Base-by-base conservation (phyloP, 164 flowering plant genomes). In the Berberis vulgaris region DNA sequence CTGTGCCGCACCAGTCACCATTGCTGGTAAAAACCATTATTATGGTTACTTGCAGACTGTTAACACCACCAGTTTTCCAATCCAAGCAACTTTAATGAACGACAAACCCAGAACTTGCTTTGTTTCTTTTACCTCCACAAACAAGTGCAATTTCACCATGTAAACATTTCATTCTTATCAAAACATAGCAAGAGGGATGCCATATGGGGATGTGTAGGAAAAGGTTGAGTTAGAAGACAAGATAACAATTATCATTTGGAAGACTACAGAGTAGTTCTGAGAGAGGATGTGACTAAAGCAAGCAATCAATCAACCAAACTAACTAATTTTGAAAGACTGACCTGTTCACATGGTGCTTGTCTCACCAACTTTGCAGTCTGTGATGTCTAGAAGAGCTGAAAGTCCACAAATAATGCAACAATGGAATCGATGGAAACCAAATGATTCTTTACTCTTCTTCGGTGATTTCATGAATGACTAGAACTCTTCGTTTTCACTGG, bases 171-270 rank as follows among this genome's bases (percentile, higher is more conserved):
- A 46, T 46, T 5, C 8, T 46, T 8, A 46, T 8, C 49, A 5
- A 5, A 46, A 46, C 49, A 5, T 5, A 5, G 49, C 6, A 46
- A 46, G 8, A 46, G 49, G 49, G 8, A 8, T 46, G 49, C 49
- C 49, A 46, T 52, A 10, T 4, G 13, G 11, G 1, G 54, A n/a
- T 52, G 7, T 52, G n/a, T 26, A 26, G 43, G 60, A 39, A 41
- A 57, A 7, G 43, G 41, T 57, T 8, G 40, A 57, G 42, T 45
- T 45, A 49, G 62, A 13, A 38, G 54, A 40, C 64, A 68, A 49
- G 43, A 26, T 46, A 53, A 68, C 65, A 71, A 26, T 74, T 53
- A 74, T 71, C 61, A 71, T 58, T 12, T 41, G 49, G 54, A 65
- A 65, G 78, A 74, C 67, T 65, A 41, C 60, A 26, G 26, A 26